Percentiles rank a stretch among this genome's conserved stretches.
Conservation (phyloP, 2,329 filamentous ascomycete genomes). For the Monascus ruber region DNA sequence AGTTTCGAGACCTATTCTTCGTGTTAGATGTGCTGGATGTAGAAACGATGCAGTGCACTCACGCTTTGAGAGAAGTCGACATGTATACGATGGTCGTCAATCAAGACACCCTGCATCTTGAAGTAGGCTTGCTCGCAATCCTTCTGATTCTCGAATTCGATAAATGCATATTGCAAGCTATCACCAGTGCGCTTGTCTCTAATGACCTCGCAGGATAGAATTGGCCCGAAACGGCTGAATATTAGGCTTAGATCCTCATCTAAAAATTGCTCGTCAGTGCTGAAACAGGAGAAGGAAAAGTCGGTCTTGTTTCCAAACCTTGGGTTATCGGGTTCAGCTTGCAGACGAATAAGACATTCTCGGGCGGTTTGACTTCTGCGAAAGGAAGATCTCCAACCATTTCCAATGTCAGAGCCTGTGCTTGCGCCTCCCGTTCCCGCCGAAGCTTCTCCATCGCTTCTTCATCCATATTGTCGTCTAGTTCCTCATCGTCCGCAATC, state of each 20-base stretch:
- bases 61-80: constrained; percentile 98
- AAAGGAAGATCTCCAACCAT: constrained; percentile 97
- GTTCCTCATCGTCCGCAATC: constrained; percentile 77
- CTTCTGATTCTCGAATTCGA: constrained; percentile 87
- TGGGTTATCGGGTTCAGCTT: constrained; percentile 95
- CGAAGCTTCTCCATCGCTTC: constrained; percentile 68
- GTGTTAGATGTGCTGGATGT: constrained; percentile 9
- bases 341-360: constrained; percentile 96
- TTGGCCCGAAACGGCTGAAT: constrained; percentile 91
- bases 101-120: constrained; percentile 96
- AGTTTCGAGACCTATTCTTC: constrained; percentile 53
- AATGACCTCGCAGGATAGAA: constrained; percentile 91
- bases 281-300: neutral
- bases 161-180: constrained; percentile 93
- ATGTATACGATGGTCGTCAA: constrained; percentile 94
- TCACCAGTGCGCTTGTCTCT: constrained; percentile 88
- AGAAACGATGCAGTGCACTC: constrained; percentile 22
- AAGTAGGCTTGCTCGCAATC: constrained; percentile 93
- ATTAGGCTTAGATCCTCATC: constrained; percentile 92
- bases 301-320: constrained; percentile 24
- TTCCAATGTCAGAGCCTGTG: constrained; percentile 87
- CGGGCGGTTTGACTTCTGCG: constrained; percentile 91
- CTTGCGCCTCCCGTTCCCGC: constrained; percentile 79
- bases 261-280: constrained; percentile 7
- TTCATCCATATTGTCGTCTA: constrained; percentile 69